Conservation (phyloP, 768 basidiomycete species). For the Solioccasus polychromus region DNA sequence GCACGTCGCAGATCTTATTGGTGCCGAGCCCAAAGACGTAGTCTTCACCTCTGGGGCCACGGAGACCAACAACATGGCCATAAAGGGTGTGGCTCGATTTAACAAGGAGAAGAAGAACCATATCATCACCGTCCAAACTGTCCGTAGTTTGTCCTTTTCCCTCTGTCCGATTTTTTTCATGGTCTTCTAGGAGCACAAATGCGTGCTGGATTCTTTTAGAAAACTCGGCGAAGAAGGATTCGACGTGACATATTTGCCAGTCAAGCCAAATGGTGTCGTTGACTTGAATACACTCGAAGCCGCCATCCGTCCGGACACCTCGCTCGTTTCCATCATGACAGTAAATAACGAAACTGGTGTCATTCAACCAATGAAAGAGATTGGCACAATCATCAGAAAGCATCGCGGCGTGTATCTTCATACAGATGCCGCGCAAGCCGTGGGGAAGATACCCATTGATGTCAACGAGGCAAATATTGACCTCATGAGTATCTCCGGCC, state of each 20-base stretch:
- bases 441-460: constrained; percentile 86
- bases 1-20: constrained; percentile 90
- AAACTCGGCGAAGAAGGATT: constrained; percentile 96
- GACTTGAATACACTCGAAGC: constrained; percentile 75
- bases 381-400: constrained; percentile 81
- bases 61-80: constrained; percentile 95
- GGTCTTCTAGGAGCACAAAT: constrained; percentile 88
- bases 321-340: constrained; percentile 95
- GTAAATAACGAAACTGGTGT: constrained; percentile 99
- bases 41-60: constrained; percentile 98
- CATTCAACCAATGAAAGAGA: constrained; percentile 95
- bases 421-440: constrained; percentile 96
- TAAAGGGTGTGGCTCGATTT: constrained; percentile 96
- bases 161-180: not conserved
- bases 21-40: constrained; percentile 93
- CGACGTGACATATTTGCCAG: constrained; percentile 97
- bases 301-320: constrained; percentile 90
- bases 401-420: constrained; percentile 93
- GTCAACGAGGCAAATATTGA: constrained; percentile 96
- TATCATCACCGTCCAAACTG: constrained; percentile 93
- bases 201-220: constrained; percentile 96
- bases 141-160: constrained; percentile 35
- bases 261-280: constrained; percentile 80
- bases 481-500: constrained; percentile 92
- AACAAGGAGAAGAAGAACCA: constrained; percentile 92